phyloP scores from a whole-genome alignment of 148 eudicot species.

The Silene conica region DNA sequence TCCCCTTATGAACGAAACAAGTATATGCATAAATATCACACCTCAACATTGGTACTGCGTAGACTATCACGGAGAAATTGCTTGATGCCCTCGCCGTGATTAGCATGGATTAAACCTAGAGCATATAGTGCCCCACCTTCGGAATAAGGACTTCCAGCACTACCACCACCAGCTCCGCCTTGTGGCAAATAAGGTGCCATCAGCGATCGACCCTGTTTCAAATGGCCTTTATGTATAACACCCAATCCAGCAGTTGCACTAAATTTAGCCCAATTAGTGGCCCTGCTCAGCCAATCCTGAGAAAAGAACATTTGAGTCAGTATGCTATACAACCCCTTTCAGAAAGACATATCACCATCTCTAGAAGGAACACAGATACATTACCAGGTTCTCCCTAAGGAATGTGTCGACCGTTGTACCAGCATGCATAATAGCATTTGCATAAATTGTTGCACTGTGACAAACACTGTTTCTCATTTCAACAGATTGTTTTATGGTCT shows the following conservation, averaged over 20 bases:
- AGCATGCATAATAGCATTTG: conserved; percentile 99
- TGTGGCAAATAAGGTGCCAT: conserved; percentile 99
- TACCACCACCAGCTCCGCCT: conserved; percentile 88
- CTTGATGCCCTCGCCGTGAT: conserved; percentile 97
- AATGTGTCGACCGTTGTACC: conserved; percentile 99
- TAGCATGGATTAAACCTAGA: conserved; percentile 93
- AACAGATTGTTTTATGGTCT: conserved; percentile 96
- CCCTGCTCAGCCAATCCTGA: conserved; percentile 99
- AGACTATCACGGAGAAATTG: conserved; percentile 91
- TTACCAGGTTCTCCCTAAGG: conserved; percentile 92
- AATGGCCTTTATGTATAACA: conserved; percentile 91
- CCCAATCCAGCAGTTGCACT: conserved; percentile 99
- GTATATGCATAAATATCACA: conserved; percentile 18
- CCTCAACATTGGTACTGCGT: conserved; percentile 89
- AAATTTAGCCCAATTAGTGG: conserved; percentile 98
- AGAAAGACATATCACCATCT: not conserved
- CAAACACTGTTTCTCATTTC: conserved; percentile 99
- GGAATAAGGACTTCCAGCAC: conserved; percentile 75
- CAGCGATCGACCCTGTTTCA: conserved; percentile 94
- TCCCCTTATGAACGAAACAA: not conserved
- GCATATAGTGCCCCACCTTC: conserved; percentile 99
- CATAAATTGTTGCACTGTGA: conserved; percentile 96
- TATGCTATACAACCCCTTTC: not conserved
- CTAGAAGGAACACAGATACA: not conserved
- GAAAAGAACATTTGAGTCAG: conserved; percentile 7